Evolutionary conservation across 306 rosid genomes (phyloP), one percentile per base, ranked within the genome.

Genomic region (Carpinus fangiana): DNA sequence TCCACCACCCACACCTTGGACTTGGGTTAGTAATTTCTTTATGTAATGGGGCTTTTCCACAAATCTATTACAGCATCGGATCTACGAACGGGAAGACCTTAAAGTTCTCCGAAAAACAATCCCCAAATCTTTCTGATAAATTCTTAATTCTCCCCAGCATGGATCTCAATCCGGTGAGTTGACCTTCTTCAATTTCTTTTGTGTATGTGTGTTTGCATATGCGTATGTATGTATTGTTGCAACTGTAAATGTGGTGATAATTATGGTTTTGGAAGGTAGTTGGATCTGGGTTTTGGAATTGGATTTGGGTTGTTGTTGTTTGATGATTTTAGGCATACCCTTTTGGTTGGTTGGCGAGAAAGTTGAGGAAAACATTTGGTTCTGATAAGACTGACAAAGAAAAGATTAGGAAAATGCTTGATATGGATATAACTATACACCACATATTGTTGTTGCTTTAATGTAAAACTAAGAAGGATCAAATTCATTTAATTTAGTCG

Each of bases 91-190:
- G 36, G 13, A 2, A 23, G 16, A 59, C 65, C 36, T 23, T 10
- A 23, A 38, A 38, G 45, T 41, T 41, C 45, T 41, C 45, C 45
- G 45, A 41, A 41, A 41, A 14, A 60, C 41, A 61, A 61, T 54
- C 65, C 61, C 59, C 43, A 62, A 23, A 52, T 51, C 73, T 56
- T 82, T 69, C 47, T 55, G 48, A 71, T 16, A 70, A 23, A 34
- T 52, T 72, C 21, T 21, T 5, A 18, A 12, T 55, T 52, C 46
- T 73, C 71, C 21, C 52, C n/a, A 65, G 53, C n/a, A 55, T 84
- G 90, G 90, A 87, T 84, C 88, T 80, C 21, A 87, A 81, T n/a
- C 88, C 75, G 86, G 90, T 84, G n/a, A 75, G 14, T 83, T 43
- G 28, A 67, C 76, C 64, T 3, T 45, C 26, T 76, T 34, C 47